Percentiles rank a stretch among this genome's conserved stretches.
Evolutionary conservation across 1,139 yeast genomes (phyloP).

Genomic region (Candida sojae): DNA sequence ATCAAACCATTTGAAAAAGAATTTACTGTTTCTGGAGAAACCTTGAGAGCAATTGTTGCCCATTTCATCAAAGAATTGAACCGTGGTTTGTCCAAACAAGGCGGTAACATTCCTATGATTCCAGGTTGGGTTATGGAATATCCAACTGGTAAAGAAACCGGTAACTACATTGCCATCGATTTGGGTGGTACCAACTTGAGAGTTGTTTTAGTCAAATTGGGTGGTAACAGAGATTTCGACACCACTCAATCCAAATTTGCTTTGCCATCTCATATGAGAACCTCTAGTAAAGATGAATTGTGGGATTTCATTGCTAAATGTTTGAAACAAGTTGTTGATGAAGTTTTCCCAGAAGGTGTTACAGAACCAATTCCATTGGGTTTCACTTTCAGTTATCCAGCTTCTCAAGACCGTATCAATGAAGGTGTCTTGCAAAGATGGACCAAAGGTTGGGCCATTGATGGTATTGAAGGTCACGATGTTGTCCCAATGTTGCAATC

Average conservation of each 20-base stretch:
- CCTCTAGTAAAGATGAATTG: constrained; percentile 73
- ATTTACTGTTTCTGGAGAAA: constrained; percentile 63
- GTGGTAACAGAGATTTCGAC: constrained; percentile 78
- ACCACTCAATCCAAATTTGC: constrained; percentile 81
- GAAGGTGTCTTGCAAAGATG: constrained; percentile 89
- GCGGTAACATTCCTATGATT: constrained; percentile 93
- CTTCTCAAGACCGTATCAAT: constrained; percentile 80
- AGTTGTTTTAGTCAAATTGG: constrained; percentile 80
- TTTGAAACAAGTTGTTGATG: constrained; percentile 61
- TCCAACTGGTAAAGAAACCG: constrained; percentile 90
- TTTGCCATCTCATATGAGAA: constrained; percentile 74
- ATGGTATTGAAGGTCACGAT: constrained; percentile 90
- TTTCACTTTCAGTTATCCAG: constrained; percentile 94
- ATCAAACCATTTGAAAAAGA: constrained; percentile 59
- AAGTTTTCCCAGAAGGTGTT: constrained; percentile 66
- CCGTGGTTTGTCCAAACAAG: constrained; percentile 72
- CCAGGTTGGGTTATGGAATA: constrained; percentile 94
- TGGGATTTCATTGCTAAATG: constrained; percentile 88
- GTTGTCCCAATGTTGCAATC: constrained; percentile 89
- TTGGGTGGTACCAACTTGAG: constrained; percentile 95
- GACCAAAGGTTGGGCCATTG: constrained; percentile 98
- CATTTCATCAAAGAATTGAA: constrained; percentile 68
- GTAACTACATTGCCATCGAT: constrained; percentile 89
- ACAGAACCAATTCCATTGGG: constrained; percentile 69
- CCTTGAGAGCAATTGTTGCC: constrained; percentile 63